Evolutionary conservation across 2,329 filamentous ascomycete species (phyloP).

Genomic region (Penicillium sp.): DNA sequence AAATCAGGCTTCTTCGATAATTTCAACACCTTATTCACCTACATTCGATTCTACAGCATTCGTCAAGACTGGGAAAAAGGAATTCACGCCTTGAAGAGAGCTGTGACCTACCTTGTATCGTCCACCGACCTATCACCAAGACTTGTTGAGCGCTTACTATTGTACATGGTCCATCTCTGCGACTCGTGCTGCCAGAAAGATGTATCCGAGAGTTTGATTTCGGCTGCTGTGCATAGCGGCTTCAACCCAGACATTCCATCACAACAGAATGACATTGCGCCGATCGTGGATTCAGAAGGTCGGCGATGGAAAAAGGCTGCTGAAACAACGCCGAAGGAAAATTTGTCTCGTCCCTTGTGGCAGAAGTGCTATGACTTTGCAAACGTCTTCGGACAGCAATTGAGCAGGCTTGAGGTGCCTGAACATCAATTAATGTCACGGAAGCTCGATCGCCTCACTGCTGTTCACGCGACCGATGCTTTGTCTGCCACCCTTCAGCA

Average conservation of each 20-base stretch:
- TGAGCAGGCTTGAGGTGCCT: slow-evolving; percentile 25
- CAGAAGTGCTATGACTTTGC: slow-evolving; percentile 39
- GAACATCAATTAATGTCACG: slow-evolving; percentile 15
- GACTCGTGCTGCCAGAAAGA: slow-evolving; percentile 35
- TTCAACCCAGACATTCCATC: slow-evolving; percentile 32
- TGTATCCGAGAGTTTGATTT: slow-evolving; percentile 34
- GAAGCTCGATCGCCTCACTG: slow-evolving; percentile 24
- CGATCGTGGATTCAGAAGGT: slow-evolving; percentile 23
- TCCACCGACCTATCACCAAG: slow-evolving; percentile 31
- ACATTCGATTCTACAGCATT: slow-evolving; percentile 41
- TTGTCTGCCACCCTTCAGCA: slow-evolving; percentile 24
- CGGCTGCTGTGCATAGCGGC: slow-evolving; percentile 39
- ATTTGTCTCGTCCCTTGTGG: slow-evolving; percentile 25
- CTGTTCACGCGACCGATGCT: slow-evolving; percentile 28
- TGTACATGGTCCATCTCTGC: slow-evolving; percentile 43
- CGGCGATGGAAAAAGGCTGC: slow-evolving; percentile 34
- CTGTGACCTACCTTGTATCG: slow-evolving; percentile 39
- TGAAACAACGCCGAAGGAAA: slow-evolving; percentile 17
- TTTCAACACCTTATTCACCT: slow-evolving; percentile 38
- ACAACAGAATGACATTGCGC: slow-evolving; percentile 31
- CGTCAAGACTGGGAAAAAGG: slow-evolving; percentile 42
- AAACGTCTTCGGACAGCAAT: slow-evolving; percentile 28
- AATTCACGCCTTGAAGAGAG: slow-evolving; percentile 32
- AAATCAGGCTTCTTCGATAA: slow-evolving; percentile 40
- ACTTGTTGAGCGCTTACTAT: slow-evolving; percentile 37